phyloP scores from a whole-genome alignment of 2,329 filamentous ascomycete genomes.

The Trichoderma citrinoviride region DNA sequence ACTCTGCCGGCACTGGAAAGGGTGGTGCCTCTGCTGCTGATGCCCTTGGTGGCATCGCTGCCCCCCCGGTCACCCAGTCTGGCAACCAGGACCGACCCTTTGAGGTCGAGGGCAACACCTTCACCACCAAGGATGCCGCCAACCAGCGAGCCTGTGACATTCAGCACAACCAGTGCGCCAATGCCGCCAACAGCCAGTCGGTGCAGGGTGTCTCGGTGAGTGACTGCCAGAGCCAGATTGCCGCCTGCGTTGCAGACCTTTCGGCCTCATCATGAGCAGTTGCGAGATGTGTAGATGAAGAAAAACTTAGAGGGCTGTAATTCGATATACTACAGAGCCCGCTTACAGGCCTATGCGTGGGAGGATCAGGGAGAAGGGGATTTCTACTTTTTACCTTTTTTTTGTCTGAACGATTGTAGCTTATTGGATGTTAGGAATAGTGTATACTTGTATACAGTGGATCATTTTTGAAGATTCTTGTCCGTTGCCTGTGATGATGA shows the following conservation, averaged over 20 bases:
- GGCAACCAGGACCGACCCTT: constrained; percentile 53
- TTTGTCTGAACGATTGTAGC: constrained; percentile 20
- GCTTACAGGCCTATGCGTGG: constrained; percentile 7
- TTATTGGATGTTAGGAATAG: constrained; percentile 20
- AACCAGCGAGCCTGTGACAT: constrained; percentile 60
- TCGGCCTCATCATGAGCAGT: constrained; percentile 9
- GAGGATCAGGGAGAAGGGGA: constrained; percentile 16
- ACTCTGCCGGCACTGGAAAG: constrained; percentile 20
- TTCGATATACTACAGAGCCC: neutral
- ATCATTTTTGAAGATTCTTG: constrained; percentile 7
- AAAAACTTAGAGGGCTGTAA: constrained; percentile 8
- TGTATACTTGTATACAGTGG: constrained; percentile 21
- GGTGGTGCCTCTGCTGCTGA: constrained; percentile 32
- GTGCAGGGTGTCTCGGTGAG: constrained; percentile 40
- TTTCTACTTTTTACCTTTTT: constrained; percentile 14
- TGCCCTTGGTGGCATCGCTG: constrained; percentile 51
- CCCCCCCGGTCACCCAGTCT: constrained; percentile 49
- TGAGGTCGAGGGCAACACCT: constrained; percentile 54
- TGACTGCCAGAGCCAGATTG: constrained; percentile 57
- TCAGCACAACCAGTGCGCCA: constrained; percentile 60
- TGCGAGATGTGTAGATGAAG: constrained; percentile 2
- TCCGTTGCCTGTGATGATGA: neutral
- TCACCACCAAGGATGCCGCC: constrained; percentile 55
- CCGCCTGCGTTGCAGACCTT: constrained; percentile 3
- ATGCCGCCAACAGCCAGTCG: constrained; percentile 53